phyloP scores from a whole-genome alignment of 345 rosid genomes.

The Xanthoceras sorbifolium region DNA sequence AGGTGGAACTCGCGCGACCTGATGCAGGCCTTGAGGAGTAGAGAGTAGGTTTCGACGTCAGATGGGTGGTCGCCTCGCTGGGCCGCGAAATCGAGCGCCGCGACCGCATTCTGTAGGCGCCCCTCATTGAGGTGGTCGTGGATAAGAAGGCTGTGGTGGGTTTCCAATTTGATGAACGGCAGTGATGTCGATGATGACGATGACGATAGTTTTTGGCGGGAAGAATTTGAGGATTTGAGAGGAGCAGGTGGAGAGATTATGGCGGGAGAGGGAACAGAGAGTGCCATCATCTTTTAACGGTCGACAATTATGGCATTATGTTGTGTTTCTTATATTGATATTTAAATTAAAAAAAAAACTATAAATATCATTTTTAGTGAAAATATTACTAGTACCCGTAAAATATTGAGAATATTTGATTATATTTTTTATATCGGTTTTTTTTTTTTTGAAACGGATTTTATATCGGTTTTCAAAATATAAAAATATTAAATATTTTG shows the following conservation, averaged over 20 bases:
- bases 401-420: too few species aligned
- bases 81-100: conserved; percentile 50
- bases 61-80: conserved; percentile 42
- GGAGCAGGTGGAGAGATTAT: conserved; percentile 33
- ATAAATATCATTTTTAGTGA: too few species aligned
- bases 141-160: conserved; percentile 42
- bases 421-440: too few species aligned
- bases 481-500: too few species aligned
- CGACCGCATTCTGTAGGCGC: conserved; percentile 55
- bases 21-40: conserved; percentile 78
- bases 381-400: too few species aligned
- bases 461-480: too few species aligned
- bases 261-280: conserved; percentile 48
- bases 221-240: conserved; percentile 23
- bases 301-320: conserved; percentile 28
- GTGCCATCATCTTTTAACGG: conserved; percentile 31
- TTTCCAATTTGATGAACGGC: conserved; percentile 13
- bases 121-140: conserved; percentile 52
- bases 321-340: too few species aligned
- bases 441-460: too few species aligned
- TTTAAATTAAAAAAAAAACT: too few species aligned
- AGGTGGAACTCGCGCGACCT: conserved; percentile 54
- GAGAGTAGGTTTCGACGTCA: conserved; percentile 59
- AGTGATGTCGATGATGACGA: conserved; percentile 5
- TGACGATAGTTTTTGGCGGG: conserved; percentile 29